phyloP scores from a whole-genome alignment of 345 rosid genomes.

The Dovyalis caffra region DNA sequence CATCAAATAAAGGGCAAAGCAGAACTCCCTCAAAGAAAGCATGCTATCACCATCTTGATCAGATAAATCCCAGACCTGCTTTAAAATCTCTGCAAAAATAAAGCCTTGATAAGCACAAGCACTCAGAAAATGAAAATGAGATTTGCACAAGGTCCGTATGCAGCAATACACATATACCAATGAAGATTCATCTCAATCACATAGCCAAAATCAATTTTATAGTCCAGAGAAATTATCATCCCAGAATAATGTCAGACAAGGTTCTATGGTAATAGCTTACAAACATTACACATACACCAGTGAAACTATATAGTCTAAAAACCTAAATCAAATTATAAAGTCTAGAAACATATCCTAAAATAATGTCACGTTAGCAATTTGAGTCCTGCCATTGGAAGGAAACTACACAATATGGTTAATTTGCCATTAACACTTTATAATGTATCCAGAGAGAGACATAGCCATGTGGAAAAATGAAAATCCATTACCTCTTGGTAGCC shows the following conservation, averaged over 20 bases:
- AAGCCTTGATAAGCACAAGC: background rate
- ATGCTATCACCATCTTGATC: constrained; percentile 98
- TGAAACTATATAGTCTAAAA: background rate
- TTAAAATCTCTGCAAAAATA: constrained; percentile 67
- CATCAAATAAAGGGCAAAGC: constrained; percentile 94
- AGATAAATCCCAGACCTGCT: constrained; percentile 97
- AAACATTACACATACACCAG: background rate
- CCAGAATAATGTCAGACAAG: background rate
- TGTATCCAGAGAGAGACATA: background rate
- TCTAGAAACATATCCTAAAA: background rate
- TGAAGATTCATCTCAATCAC: background rate
- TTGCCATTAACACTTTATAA: background rate
- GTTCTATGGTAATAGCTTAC: background rate
- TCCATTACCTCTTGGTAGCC: constrained; percentile 84
- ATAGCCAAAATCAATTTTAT: background rate
- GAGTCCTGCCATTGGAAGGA: background rate
- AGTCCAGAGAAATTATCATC: background rate
- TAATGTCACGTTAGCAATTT: background rate
- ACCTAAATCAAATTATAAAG: background rate
- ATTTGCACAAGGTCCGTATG: background rate
- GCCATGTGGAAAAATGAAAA: constrained; percentile 3
- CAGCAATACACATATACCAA: background rate
- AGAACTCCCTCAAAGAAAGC: constrained; percentile 98
- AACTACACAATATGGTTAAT: background rate
- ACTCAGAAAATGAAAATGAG: background rate